These are phyloP conservation scores for Sextonia rubra DNA, from an alignment of 164 flowering plant species.

Conservation along the genomic window DNA sequence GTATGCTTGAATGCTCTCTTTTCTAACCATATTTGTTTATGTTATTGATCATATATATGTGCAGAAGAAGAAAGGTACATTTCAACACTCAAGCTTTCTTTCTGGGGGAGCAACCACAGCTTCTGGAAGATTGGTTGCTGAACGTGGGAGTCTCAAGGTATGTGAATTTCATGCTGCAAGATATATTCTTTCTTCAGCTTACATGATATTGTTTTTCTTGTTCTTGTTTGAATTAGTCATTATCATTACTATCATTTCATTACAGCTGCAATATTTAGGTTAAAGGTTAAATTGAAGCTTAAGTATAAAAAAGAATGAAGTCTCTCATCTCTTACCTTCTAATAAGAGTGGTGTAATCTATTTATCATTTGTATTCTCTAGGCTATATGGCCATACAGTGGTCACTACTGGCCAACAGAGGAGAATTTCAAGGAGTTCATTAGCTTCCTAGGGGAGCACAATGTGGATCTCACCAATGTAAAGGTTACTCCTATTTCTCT, in stretches of 20 bases:
- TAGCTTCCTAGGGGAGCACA: constrained; percentile 47
- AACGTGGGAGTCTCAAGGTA: constrained; percentile 62
- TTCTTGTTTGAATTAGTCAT: too few relatives aligned
- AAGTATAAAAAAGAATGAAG: too few relatives aligned
- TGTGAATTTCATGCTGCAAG: not conserved
- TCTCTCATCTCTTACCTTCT: not conserved
- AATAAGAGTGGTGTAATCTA: not conserved
- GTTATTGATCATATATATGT: not conserved
- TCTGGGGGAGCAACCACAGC: constrained; percentile 74
- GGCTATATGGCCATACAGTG: constrained; percentile 85
- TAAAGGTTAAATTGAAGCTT: too few relatives aligned
- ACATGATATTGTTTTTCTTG: not conserved
- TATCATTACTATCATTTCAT: too few relatives aligned
- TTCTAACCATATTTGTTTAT: not conserved
- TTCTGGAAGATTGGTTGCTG: constrained; percentile 69
- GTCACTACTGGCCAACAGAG: constrained; percentile 76
- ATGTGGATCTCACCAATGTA: constrained; percentile 59
- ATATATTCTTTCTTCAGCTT: too few relatives aligned
- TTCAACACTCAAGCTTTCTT: constrained; percentile 82
- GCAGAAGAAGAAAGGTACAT: constrained; percentile 63
- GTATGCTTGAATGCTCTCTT: not conserved
- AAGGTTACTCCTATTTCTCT: constrained; percentile 36
- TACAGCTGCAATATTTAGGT: not conserved
- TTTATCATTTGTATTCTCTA: constrained; percentile 11
- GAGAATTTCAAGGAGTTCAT: constrained; percentile 67